Evolutionary conservation across 306 rosid genomes (phyloP).

Genomic region (Castanea mollissima): DNA sequence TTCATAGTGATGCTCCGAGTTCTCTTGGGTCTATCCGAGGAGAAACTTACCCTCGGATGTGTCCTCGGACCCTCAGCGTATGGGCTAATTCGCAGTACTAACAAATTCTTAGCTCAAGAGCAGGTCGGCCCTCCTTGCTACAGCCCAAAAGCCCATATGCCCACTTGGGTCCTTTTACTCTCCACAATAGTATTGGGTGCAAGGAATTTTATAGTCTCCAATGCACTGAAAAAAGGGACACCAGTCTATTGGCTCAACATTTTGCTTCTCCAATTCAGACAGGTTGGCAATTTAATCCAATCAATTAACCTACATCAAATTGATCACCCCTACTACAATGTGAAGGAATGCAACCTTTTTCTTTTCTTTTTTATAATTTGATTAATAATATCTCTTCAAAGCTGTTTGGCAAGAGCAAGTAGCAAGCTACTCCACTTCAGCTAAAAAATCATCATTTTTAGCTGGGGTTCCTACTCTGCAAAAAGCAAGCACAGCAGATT

Average conservation of each 20-base stretch:
- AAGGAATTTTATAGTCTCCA: no score
- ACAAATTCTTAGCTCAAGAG: no score
- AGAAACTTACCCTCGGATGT: no score
- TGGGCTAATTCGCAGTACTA: no score
- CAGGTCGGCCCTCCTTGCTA: no score
- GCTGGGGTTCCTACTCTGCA: conserved; percentile 94
- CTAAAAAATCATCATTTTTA: conserved; percentile 87
- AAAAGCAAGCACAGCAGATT: conserved; percentile 17
- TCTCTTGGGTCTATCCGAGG: no score
- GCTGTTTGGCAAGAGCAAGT: background rate
- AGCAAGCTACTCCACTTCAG: conserved; percentile 78
- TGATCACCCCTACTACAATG: background rate
- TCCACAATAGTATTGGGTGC: no score
- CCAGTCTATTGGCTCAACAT: background rate
- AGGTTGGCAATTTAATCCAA: background rate
- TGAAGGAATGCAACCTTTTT: background rate
- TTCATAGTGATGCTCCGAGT: no score
- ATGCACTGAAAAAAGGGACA: background rate
- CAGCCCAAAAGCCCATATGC: no score
- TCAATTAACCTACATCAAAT: background rate
- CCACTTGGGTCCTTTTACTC: no score
- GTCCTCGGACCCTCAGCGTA: no score
- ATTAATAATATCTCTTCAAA: background rate
- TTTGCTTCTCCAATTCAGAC: background rate
- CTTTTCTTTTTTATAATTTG: background rate